phyloP scores from a whole-genome alignment of 2,329 filamentous ascomycete species.

The Pseudocercospora pini-densiflorae region DNA sequence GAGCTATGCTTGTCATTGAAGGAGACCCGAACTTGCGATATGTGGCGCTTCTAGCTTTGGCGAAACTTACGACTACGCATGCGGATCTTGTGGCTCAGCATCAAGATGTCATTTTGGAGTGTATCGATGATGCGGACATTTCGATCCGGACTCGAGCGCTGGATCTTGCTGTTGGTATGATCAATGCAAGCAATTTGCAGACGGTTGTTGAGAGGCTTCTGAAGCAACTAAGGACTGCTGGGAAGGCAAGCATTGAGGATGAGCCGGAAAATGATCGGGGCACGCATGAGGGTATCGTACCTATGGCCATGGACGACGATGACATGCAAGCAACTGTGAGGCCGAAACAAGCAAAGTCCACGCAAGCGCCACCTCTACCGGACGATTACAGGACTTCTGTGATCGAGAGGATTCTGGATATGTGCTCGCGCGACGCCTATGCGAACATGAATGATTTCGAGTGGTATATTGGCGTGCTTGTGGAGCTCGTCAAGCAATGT shows the following conservation, averaged over 20 bases:
- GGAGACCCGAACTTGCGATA: constrained; percentile 98
- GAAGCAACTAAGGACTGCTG: constrained; percentile 75
- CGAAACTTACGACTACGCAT: constrained; percentile 89
- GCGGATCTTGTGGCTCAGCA: constrained; percentile 87
- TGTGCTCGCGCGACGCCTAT: constrained; percentile 91
- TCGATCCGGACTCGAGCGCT: constrained; percentile 93
- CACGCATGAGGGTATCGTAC: constrained; percentile 48
- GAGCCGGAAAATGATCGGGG: constrained; percentile 54
- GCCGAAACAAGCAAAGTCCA: constrained; percentile 54
- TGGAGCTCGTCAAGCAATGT: constrained; percentile 77
- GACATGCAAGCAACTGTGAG: constrained; percentile 60
- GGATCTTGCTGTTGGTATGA: constrained; percentile 92
- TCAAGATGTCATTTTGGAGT: constrained; percentile 94
- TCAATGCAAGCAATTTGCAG: constrained; percentile 82
- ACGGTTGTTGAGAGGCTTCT: constrained; percentile 85
- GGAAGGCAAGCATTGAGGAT: constrained; percentile 56
- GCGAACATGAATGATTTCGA: constrained; percentile 87
- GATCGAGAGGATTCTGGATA: constrained; percentile 79
- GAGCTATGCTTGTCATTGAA: constrained; percentile 92
- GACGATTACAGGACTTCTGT: constrained; percentile 86
- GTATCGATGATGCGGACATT: constrained; percentile 93
- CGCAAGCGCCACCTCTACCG: constrained; percentile 67
- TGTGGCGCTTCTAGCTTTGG: constrained; percentile 91
- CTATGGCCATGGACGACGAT: constrained; percentile 61
- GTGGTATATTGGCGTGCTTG: constrained; percentile 92